Percentiles rank a stretch among this genome's conserved stretches.
Conservation (phyloP, 805 yeast genomes). For the Candida cerambycidarum region DNA sequence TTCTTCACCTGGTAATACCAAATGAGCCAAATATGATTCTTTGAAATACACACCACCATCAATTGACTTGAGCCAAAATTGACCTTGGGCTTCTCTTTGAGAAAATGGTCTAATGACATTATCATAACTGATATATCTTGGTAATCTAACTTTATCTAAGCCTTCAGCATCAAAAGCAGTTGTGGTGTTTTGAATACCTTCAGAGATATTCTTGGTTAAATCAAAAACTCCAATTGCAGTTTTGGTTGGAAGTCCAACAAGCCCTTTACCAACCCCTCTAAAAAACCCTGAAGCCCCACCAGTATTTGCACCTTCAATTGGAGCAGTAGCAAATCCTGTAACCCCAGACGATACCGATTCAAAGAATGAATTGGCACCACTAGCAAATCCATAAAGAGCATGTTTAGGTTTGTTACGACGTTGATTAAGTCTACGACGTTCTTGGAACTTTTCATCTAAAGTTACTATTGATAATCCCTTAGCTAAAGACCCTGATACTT, state of each 20-base stretch:
- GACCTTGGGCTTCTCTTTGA: constrained; percentile 89
- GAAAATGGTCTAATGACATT: constrained; percentile 73
- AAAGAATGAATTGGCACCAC: constrained; percentile 86
- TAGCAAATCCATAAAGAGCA: constrained; percentile 78
- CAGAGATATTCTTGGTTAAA: constrained; percentile 87
- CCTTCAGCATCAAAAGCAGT: constrained; percentile 82
- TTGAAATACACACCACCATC: constrained; percentile 74
- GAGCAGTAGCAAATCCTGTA: constrained; percentile 86
- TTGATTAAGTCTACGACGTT: constrained; percentile 69
- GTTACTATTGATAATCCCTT: constrained; percentile 92
- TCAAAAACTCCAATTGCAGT: constrained; percentile 95
- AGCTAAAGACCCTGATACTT: constrained; percentile 90
- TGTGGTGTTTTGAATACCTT: constrained; percentile 90
- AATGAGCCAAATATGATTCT: constrained; percentile 84
- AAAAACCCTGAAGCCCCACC: constrained; percentile 92
- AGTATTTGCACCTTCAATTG: constrained; percentile 82
- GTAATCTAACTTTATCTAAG: constrained; percentile 76
- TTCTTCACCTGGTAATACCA: constrained; percentile 78
- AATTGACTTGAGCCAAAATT: constrained; percentile 80
- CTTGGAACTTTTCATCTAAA: constrained; percentile 82
- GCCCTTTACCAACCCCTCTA: constrained; percentile 90
- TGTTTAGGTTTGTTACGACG: constrained; percentile 79
- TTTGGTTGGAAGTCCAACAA: constrained; percentile 95
- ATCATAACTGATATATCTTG: constrained; percentile 72
- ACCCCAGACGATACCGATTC: constrained; percentile 87